phyloP scores from a whole-genome alignment of 768 basidiomycete genomes.

The Amanita pseudoporphyria region DNA sequence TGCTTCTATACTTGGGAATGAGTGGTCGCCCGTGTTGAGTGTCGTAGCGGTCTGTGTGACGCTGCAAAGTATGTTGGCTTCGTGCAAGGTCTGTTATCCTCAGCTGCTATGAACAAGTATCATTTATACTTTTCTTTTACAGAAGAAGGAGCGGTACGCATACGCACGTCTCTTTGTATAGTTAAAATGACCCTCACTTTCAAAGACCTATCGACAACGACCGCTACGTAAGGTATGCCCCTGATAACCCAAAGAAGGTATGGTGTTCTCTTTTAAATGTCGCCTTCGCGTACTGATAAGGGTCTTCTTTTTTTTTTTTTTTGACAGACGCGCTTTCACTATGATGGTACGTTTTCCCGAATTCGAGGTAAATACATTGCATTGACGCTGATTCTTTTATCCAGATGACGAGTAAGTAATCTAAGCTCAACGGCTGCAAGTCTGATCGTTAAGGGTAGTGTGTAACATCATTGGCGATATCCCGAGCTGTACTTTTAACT shows the following conservation, averaged over 20 bases:
- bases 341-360: too few relatives aligned
- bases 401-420: too few relatives aligned
- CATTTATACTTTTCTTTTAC: background rate
- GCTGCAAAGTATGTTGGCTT: conserved; percentile 87
- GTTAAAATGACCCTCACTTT: background rate
- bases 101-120: background rate
- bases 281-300: too few relatives aligned
- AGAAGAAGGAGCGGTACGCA: conserved; percentile 54
- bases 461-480: conserved; percentile 14
- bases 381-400: too few relatives aligned
- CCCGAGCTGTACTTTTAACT: conserved; percentile 16
- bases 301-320: too few relatives aligned
- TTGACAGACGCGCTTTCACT: too few relatives aligned
- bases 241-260: conserved; percentile 84
- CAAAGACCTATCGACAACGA: conserved; percentile 76
- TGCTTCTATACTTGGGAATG: conserved; percentile 80
- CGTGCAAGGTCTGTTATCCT: conserved; percentile 61
- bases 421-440: too few relatives aligned
- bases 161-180: conserved; percentile 2
- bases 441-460: too few relatives aligned
- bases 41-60: conserved; percentile 78
- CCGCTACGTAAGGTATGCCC: conserved; percentile 67
- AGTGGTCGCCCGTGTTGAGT: conserved; percentile 86
- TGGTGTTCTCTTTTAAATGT: too few relatives aligned
- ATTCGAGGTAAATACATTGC: too few relatives aligned